Percentiles rank a stretch among this genome's conserved stretches.
Conservation (phyloP, 805 yeast genomes). For the Spathaspora girioi region DNA sequence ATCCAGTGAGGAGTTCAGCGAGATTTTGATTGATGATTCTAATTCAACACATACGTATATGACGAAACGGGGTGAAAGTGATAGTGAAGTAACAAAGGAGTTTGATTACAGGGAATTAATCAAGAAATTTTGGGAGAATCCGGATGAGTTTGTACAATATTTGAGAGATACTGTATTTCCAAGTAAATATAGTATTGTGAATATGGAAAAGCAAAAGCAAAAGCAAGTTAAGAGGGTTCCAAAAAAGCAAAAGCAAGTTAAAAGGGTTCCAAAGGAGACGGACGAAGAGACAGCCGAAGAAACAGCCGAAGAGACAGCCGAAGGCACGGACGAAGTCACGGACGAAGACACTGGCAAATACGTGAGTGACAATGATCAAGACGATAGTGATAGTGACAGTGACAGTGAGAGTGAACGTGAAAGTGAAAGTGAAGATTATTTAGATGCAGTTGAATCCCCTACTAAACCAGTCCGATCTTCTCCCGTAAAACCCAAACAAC, state of each 20-base stretch:
- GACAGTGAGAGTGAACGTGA: too few species aligned
- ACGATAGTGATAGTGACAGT: too few species aligned
- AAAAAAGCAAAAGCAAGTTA: neutral
- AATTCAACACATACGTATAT: constrained; percentile 27
- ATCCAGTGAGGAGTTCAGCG: constrained; percentile 28
- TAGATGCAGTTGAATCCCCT: too few species aligned
- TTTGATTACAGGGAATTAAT: constrained; percentile 9
- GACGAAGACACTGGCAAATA: too few species aligned
- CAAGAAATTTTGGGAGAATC: constrained; percentile 18
- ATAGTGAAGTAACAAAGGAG: too few species aligned
- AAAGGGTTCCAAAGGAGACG: neutral
- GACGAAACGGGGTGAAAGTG: constrained; percentile 33
- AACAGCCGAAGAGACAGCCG: too few species aligned
- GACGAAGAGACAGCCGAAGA: too few species aligned
- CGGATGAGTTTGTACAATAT: constrained; percentile 25
- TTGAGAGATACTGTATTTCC: constrained; percentile 9
- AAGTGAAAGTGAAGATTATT: too few species aligned
- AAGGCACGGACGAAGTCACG: too few species aligned
- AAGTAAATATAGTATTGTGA: neutral
- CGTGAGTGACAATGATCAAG: too few species aligned
- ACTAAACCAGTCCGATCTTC: neutral
- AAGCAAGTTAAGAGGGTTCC: neutral
- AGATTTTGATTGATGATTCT: constrained; percentile 33
- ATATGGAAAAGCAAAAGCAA: too few species aligned
- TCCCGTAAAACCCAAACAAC: neutral